phyloP scores from a whole-genome alignment of 176 grass and related monocot species.

The Microstegium vimineum region DNA sequence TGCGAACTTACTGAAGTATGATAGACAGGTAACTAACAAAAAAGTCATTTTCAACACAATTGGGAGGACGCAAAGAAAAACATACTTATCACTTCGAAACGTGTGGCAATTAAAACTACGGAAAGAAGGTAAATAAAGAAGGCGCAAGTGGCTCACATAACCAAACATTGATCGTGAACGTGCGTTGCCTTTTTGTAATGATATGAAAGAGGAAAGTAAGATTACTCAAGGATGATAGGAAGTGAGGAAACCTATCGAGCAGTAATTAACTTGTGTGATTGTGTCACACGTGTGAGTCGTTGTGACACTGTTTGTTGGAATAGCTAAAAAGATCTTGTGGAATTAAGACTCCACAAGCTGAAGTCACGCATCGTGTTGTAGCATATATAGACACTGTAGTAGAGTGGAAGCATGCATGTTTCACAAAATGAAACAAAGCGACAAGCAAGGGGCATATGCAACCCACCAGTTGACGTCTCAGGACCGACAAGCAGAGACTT shows the following conservation, averaged over 20 bases:
- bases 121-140: not conserved
- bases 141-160: not conserved
- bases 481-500: too few species aligned
- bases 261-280: not conserved
- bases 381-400: too few species aligned
- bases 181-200: not conserved
- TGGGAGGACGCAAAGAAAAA: not conserved
- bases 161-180: not conserved
- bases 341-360: too few species aligned
- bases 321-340: not conserved
- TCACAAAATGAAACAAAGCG: too few species aligned
- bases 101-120: not conserved
- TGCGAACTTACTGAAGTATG: not conserved
- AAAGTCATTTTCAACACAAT: not conserved
- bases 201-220: not conserved
- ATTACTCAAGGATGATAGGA: not conserved
- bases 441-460: too few species aligned
- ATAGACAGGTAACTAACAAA: not conserved
- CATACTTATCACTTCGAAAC: not conserved
- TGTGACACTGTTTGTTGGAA: not conserved
- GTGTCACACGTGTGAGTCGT: not conserved
- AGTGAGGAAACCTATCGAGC: not conserved
- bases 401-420: not conserved
- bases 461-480: too few species aligned
- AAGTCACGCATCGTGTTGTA: too few species aligned